Percentiles rank a stretch among this genome's conserved stretches.
phyloP scores from a whole-genome alignment of 177 flowering plant genomes.

The Vitis hybrid region DNA sequence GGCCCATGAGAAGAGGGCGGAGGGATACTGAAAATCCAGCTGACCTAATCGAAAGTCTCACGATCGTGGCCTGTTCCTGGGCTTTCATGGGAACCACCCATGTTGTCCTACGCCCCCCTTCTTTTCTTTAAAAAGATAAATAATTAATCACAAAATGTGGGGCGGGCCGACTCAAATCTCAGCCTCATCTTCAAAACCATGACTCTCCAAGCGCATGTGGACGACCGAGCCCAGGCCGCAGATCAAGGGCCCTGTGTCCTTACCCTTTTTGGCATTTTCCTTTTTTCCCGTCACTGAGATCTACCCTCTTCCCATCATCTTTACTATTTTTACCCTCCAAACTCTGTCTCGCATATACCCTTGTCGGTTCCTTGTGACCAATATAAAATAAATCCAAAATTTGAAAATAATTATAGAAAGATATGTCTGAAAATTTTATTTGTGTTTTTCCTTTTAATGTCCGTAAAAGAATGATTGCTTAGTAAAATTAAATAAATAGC shows the following conservation, averaged over 20 bases:
- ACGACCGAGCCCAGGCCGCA: slow-evolving; percentile 18
- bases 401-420: no score
- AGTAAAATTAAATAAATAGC: no score
- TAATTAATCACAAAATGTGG: neutral
- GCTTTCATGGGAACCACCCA: slow-evolving; percentile 8
- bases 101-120: neutral
- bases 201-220: slow-evolving; percentile 21
- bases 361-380: no score
- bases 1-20: neutral
- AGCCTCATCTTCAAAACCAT: slow-evolving; percentile 13
- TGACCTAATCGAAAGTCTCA: neutral
- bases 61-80: slow-evolving; percentile 8
- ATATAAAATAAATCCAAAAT: no score
- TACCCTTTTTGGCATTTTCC: neutral
- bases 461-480: no score
- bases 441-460: no score
- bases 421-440: no score
- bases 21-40: slow-evolving; percentile 14
- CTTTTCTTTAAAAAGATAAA: neutral
- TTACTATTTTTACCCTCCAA: no score
- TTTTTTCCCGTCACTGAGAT: neutral
- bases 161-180: slow-evolving; percentile 15
- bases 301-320: neutral
- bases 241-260: slow-evolving; percentile 8
- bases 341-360: no score